Base-by-base conservation (phyloP, 108 stramenopile species). In the Discostella stelligeroides region DNA sequence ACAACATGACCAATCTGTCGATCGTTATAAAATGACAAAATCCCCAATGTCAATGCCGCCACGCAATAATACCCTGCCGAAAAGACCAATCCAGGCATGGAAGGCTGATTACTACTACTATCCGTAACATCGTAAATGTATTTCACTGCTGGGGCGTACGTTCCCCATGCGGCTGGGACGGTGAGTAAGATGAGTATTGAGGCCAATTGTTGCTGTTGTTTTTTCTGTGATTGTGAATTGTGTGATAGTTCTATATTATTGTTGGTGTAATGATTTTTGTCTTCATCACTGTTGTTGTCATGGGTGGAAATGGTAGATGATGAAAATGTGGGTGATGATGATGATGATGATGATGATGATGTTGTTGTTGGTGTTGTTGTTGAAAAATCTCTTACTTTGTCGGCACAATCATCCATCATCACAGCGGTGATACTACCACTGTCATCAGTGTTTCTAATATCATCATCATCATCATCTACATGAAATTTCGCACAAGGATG, bases 151-250 rank as follows among this genome's bases (percentile, higher is more conserved):
- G 94, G 94, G 10, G 86, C 85, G 75, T 92, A 95, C 21, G 94
- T 92, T 25, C 94, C 93, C 92, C 92, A 94, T 3, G 90, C 82
- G 15, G 91, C 20, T 1, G 93, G 93, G 0, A 95, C 93, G 1
- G 87, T 92, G 24, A 89, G 74, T 11, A 94, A 76, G 20, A 91
- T 85, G 11, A 88, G 76, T 15, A 83, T 59, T n/a, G 87, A 84
- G 2, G 47, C 40, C 75, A 79, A 25, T 29, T 57, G 45, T 41
- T 59, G 27, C 24, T 8, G 51, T 6, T 27, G 3, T 27, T 27
- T 24, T 4, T 25, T 4, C 13, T 1, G 53, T 11, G 15, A 28
- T 54, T 25, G 53, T 29, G 12, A 23, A 13, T 13, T 39, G 30
- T 23, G 23, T 7, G 0, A 23, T 46, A 14, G 45, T 46, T n/a